These are phyloP conservation scores for Prunus mira DNA, from an alignment of 306 rosid species.

Conservation along the genomic window DNA sequence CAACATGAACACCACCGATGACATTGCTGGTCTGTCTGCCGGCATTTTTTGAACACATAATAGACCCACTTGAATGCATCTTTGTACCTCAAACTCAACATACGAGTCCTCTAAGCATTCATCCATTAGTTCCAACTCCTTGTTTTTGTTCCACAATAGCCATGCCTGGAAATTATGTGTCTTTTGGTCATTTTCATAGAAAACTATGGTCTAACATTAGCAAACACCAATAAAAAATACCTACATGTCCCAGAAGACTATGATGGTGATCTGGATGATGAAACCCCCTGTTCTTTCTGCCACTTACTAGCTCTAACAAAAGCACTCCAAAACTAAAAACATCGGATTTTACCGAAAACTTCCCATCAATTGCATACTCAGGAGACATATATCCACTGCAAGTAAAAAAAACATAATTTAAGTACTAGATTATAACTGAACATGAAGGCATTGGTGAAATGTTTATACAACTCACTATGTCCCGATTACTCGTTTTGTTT, in stretches of 20 bases:
- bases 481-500: constrained; percentile 25
- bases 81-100: constrained; percentile 1
- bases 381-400: constrained; percentile 36
- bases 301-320: constrained; percentile 26
- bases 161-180: background rate
- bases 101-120: background rate
- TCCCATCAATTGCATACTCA: constrained; percentile 27
- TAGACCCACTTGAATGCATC: constrained; percentile 25
- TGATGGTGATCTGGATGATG: constrained; percentile 17
- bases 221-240: background rate
- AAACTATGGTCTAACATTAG: background rate
- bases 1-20: constrained; percentile 18
- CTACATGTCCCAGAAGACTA: constrained; percentile 30
- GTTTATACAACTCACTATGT: constrained; percentile 12
- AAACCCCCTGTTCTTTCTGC: constrained; percentile 21
- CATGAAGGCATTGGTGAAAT: no score
- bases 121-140: constrained; percentile 16
- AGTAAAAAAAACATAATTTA: background rate
- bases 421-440: background rate
- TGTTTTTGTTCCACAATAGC: constrained; percentile 11
- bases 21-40: constrained; percentile 21
- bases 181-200: background rate
- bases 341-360: constrained; percentile 23
- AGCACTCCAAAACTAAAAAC: constrained; percentile 32
- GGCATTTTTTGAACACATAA: constrained; percentile 19